Percentiles rank a stretch among this genome's conserved stretches.
Conservation (phyloP, 2,329 filamentous ascomycete species). For the Pseudogymnoascus sp. region DNA sequence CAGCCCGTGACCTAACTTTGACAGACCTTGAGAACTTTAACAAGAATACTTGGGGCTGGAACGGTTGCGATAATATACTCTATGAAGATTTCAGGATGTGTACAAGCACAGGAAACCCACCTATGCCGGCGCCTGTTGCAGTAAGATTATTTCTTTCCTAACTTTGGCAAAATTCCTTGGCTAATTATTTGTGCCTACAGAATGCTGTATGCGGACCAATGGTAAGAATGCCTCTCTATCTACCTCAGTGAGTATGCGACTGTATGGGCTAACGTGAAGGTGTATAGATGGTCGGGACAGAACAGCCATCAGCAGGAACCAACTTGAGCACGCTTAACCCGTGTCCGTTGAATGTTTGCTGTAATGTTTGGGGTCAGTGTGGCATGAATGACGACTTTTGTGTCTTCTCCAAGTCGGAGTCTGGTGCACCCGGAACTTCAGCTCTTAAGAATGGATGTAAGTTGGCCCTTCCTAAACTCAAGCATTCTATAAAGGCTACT, state of each 20-base stretch:
- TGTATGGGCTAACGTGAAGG: background rate
- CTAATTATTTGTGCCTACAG: background rate
- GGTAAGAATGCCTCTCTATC: constrained; percentile 23
- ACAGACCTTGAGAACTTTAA: constrained; percentile 34
- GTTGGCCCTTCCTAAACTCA: background rate
- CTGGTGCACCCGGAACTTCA: constrained; percentile 32
- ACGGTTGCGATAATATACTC: constrained; percentile 30
- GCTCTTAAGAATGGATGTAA: constrained; percentile 32
- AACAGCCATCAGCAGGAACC: background rate
- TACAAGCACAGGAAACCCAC: constrained; percentile 34
- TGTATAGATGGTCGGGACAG: background rate
- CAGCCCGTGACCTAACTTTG: constrained; percentile 27
- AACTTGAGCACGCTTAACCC: background rate
- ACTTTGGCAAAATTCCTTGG: background rate
- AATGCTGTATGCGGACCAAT: constrained; percentile 42
- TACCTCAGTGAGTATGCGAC: background rate
- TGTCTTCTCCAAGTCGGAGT: constrained; percentile 22
- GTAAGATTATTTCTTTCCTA: constrained; percentile 13
- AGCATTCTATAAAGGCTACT: too few species aligned
- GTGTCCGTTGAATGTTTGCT: background rate
- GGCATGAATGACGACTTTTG: constrained; percentile 34
- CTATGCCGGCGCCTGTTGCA: constrained; percentile 34
- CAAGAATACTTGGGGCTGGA: constrained; percentile 39
- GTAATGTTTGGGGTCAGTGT: constrained; percentile 29
- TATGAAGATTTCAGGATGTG: constrained; percentile 33